Evolutionary conservation across 208 protist species (phyloP).

Genomic region (Wallacemonas sp.): DNA sequence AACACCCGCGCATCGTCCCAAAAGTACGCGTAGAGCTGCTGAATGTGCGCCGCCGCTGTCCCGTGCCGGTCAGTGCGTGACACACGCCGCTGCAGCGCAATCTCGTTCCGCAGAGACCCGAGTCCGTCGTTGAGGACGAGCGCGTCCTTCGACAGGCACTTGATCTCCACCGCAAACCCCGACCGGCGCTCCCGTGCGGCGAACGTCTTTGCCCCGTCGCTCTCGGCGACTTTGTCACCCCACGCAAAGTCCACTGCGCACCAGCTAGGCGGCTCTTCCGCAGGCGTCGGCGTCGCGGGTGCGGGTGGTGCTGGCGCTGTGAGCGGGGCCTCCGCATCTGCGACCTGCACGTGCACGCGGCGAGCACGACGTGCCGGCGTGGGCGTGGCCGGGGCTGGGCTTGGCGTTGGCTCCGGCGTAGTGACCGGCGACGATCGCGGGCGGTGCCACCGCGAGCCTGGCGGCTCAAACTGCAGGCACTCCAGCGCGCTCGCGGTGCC

Average conservation of each 20-base stretch:
- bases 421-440: too few relatives aligned
- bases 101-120: constrained; percentile 93
- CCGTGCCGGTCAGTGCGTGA: constrained; percentile 41
- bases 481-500: constrained; percentile 3
- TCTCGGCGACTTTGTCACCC: constrained; percentile 36
- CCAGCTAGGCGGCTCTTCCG: constrained; percentile 14
- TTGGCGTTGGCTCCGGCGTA: too few relatives aligned
- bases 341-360: too few relatives aligned
- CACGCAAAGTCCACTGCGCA: constrained; percentile 43
- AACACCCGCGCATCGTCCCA: constrained; percentile 94
- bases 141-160: constrained; percentile 47
- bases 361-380: too few relatives aligned
- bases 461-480: not conserved
- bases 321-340: too few relatives aligned
- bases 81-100: constrained; percentile 94
- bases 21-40: constrained; percentile 97
- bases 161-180: constrained; percentile 42
- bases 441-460: not conserved
- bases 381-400: too few relatives aligned
- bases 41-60: constrained; percentile 90
- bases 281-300: not conserved
- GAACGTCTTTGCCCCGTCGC: constrained; percentile 48
- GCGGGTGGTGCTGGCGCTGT: not conserved
- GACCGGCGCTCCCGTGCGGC: constrained; percentile 32
- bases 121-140: constrained; percentile 57